These are phyloP conservation scores for Blastobotrys chiropterorum DNA, from an alignment of 805 yeast species.

Conservation along the genomic window DNA sequence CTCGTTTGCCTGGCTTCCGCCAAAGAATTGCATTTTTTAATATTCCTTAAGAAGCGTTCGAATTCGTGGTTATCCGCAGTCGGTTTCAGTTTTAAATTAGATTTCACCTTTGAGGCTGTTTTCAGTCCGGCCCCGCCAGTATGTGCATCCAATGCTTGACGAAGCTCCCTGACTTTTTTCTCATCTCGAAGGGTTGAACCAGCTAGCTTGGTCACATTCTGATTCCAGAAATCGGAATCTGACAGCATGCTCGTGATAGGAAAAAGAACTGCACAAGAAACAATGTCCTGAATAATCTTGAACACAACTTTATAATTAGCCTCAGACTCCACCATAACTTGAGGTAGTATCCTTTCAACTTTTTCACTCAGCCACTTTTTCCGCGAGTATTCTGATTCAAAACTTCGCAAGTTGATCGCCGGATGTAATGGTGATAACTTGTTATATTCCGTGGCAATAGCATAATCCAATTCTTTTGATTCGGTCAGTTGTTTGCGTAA, in stretches of 20 bases:
- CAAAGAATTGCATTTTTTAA: constrained; percentile 31
- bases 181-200: constrained; percentile 66
- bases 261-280: constrained; percentile 50
- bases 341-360: constrained; percentile 41
- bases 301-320: constrained; percentile 44
- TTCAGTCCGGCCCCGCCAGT: constrained; percentile 16
- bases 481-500: constrained; percentile 27
- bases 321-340: constrained; percentile 40
- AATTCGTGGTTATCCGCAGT: constrained; percentile 37
- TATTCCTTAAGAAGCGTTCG: constrained; percentile 36
- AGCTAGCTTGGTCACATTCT: constrained; percentile 49
- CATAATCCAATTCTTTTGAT: constrained; percentile 35
- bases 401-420: constrained; percentile 40
- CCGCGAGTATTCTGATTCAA: constrained; percentile 37
- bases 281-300: constrained; percentile 54
- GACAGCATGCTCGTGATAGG: constrained; percentile 48
- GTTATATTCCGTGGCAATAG: constrained; percentile 39
- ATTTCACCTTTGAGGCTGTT: neutral
- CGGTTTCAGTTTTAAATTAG: constrained; percentile 32
- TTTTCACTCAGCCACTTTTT: constrained; percentile 43
- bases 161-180: constrained; percentile 62
- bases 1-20: constrained; percentile 45
- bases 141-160: constrained; percentile 66
- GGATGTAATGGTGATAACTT: neutral
- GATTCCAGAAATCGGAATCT: constrained; percentile 76